Percentiles rank a stretch among this genome's conserved stretches.
phyloP scores from a whole-genome alignment of 495 filamentous ascomycete species.

The Neurospora intermedia region DNA sequence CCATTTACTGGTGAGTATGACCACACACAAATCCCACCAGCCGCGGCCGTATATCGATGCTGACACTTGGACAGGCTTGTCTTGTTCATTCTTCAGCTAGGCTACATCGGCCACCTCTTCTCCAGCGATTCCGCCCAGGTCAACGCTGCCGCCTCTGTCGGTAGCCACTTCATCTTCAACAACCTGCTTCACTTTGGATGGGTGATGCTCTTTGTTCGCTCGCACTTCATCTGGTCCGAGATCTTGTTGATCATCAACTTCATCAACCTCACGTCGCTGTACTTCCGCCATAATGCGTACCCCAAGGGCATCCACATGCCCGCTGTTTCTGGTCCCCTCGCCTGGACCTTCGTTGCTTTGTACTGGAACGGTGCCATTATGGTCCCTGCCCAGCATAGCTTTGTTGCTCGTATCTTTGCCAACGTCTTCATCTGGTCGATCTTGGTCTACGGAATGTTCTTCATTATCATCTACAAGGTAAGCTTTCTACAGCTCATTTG shows the following conservation, averaged over 20 bases:
- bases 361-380: slow-evolving; percentile 83
- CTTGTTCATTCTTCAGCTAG: slow-evolving; percentile 62
- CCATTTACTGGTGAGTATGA: slow-evolving; percentile 60
- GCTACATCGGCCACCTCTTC: slow-evolving; percentile 70
- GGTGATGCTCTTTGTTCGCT: slow-evolving; percentile 71
- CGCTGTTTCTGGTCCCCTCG: slow-evolving; percentile 64
- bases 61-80: slow-evolving; percentile 43
- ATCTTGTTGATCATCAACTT: slow-evolving; percentile 69
- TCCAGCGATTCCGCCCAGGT: slow-evolving; percentile 46
- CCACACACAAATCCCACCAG: neutral
- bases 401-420: slow-evolving; percentile 63
- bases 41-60: neutral
- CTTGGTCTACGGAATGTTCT: slow-evolving; percentile 59
- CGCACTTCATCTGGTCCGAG: slow-evolving; percentile 61
- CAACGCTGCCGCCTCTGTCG: slow-evolving; percentile 62
- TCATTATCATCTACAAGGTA: slow-evolving; percentile 54
- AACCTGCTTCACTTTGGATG: slow-evolving; percentile 72
- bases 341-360: slow-evolving; percentile 72
- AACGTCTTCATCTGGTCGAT: slow-evolving; percentile 83
- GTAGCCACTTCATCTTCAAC: slow-evolving; percentile 73
- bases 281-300: slow-evolving; percentile 63
- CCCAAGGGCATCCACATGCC: slow-evolving; percentile 63
- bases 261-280: slow-evolving; percentile 62
- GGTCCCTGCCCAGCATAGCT: slow-evolving; percentile 41
- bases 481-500: neutral